Conservation (phyloP, 495 filamentous ascomycete species). For the Evansstolkia leycettana region DNA sequence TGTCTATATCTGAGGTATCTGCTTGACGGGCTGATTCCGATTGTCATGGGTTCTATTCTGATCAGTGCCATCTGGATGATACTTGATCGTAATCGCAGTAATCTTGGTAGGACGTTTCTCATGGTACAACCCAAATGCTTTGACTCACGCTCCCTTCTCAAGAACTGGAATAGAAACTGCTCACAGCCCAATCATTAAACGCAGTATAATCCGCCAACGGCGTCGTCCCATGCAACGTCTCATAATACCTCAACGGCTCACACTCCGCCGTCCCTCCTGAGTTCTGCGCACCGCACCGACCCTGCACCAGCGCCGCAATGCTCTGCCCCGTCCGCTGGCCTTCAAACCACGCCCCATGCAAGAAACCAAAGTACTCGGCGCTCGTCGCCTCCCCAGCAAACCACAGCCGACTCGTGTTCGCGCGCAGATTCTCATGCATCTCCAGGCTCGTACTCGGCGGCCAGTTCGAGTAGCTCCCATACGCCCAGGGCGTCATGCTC, state of each 20-base stretch:
- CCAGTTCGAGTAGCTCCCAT: constrained; percentile 66
- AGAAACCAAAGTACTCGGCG: constrained; percentile 56
- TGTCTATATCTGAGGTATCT: too few species aligned
- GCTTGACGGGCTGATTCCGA: too few species aligned
- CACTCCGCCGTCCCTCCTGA: constrained; percentile 4
- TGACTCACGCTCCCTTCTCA: too few species aligned
- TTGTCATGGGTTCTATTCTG: too few species aligned
- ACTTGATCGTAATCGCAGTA: too few species aligned
- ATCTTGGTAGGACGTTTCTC: too few species aligned
- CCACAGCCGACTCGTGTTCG: constrained; percentile 52
- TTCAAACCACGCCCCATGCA: constrained; percentile 58
- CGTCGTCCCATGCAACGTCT: constrained; percentile 18
- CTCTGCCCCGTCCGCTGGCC: constrained; percentile 40
- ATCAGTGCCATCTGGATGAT: too few species aligned
- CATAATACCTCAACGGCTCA: constrained; percentile 15
- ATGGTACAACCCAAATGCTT: too few species aligned
- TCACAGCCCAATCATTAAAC: too few species aligned
- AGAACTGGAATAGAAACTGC: too few species aligned
- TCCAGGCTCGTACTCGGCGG: constrained; percentile 52
- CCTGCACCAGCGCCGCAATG: constrained; percentile 29
- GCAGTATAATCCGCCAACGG: constrained; percentile 11
- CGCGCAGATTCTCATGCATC: constrained; percentile 60
- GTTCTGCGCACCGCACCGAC: neutral
- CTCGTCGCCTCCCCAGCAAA: constrained; percentile 67
- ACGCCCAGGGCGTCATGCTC: constrained; percentile 52